Conservation (phyloP, 2,329 filamentous ascomycete genomes). For the Blastomyces emzantsi region DNA sequence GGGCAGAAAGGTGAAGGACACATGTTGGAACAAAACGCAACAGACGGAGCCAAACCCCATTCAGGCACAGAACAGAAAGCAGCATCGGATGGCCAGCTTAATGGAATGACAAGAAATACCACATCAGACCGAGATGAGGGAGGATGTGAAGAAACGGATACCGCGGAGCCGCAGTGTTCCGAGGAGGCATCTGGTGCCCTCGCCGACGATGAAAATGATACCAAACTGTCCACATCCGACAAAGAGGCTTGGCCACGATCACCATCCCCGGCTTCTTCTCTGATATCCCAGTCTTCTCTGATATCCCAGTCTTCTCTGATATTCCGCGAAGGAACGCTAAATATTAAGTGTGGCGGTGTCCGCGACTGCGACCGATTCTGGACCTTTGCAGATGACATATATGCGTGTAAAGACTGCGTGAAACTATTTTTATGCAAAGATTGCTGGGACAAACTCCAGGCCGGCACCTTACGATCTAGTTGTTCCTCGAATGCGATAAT, state of each 20-base stretch:
- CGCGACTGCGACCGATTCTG: slow-evolving; percentile 16
- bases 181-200: not conserved
- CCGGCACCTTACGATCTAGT: slow-evolving; percentile 20
- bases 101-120: not conserved
- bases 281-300: too few species aligned
- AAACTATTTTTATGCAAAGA: slow-evolving; percentile 19
- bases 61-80: slow-evolving; percentile 1
- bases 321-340: not conserved
- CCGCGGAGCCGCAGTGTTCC: not conserved
- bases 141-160: not conserved
- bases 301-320: too few species aligned
- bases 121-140: not conserved
- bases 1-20: slow-evolving; percentile 3
- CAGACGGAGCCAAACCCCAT: not conserved
- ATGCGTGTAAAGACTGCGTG: slow-evolving; percentile 24
- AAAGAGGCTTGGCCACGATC: not conserved
- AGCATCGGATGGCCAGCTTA: slow-evolving; percentile 4
- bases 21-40: not conserved
- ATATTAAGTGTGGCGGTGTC: slow-evolving; percentile 2
- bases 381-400: slow-evolving; percentile 22
- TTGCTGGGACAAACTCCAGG: slow-evolving; percentile 18
- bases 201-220: slow-evolving; percentile 1
- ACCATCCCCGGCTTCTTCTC: not conserved
- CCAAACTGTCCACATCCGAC: not conserved
- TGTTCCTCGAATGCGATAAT: slow-evolving; percentile 10